Percentiles rank a stretch among this genome's conserved stretches.
phyloP scores from a whole-genome alignment of 2,329 filamentous ascomycete genomes.

The Sordariomycetes sp. region DNA sequence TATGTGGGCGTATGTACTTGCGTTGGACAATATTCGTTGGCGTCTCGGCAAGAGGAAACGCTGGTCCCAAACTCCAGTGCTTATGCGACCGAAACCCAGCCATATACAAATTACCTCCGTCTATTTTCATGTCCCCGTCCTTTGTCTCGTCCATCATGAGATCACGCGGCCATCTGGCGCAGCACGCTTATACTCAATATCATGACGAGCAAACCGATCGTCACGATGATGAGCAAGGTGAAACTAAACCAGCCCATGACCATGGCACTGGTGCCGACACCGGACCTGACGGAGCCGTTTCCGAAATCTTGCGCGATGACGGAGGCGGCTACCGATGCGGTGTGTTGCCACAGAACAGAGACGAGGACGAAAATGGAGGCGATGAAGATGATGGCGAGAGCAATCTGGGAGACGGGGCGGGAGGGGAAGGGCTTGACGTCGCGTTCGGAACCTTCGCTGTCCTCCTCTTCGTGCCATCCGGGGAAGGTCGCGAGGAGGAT shows the following conservation, averaged over 20 bases:
- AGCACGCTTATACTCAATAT: constrained; percentile 85
- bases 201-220: constrained; percentile 91
- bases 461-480: constrained; percentile 89
- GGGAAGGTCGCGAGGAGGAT: constrained; percentile 93
- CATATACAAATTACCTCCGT: constrained; percentile 14
- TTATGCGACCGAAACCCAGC: constrained; percentile 4
- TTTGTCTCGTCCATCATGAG: not conserved
- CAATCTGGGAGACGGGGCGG: constrained; percentile 83
- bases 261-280: constrained; percentile 92
- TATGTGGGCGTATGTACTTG: too few relatives aligned
- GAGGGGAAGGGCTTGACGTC: constrained; percentile 94
- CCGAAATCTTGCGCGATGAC: constrained; percentile 89
- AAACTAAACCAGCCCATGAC: constrained; percentile 98
- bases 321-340: constrained; percentile 88
- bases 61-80: not conserved
- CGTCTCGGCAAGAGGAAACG: too few relatives aligned
- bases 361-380: constrained; percentile 63
- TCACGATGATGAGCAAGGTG: constrained; percentile 85
- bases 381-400: constrained; percentile 85
- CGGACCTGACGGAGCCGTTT: constrained; percentile 78
- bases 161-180: constrained; percentile 39
- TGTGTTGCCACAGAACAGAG: constrained; percentile 84
- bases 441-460: constrained; percentile 70
- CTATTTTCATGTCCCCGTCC: not conserved
- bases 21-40: too few relatives aligned